Evolutionary conservation across 495 filamentous ascomycete species (phyloP), one percentile per base, ranked within the genome.

Genomic region (Podospora australis): DNA sequence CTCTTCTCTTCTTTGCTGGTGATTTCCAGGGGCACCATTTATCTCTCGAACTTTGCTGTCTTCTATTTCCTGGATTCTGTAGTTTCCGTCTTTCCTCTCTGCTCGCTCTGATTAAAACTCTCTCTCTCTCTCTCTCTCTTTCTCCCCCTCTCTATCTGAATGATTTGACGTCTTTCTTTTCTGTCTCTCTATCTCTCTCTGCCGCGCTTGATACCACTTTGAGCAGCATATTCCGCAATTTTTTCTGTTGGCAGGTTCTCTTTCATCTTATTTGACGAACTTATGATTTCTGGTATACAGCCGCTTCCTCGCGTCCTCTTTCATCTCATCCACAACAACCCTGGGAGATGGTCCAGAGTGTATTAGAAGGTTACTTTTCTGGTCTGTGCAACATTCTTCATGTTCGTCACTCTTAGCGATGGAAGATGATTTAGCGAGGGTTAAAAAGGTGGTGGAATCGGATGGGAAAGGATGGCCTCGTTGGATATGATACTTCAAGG

Each of bases 41-140:
- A 35, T 41, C 30, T 34, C 38, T 47, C 36, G 35, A 16, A 25
- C 3, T 56, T 54, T 56, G 56, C 58, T 51, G 56, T 54, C 36
- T 55, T 55, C 51, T 57, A 48, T 49, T 26, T 43, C 22, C n/a
- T 32, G 26, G 50, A 38, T 36, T 56, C 45, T 54, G 43, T 59
- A 48, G 41, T 57, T 43, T 55, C n/a, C 55, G 56, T 57, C 60
- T 52, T 57, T 54, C 35, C 54, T 59, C 56, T 59, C 50, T 52
- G 6, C 49, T 60, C 54, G 35, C 43, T 55, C 43, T 54, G 44
- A 35, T 54, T 34, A 54, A 56, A 56, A 54, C 21, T 67, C 44
- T 58, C 53, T 50, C 55, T 70, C 64, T 64, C 36, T 62, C 17
- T 40, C 30, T 32, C n/a, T n/a, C n/a, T n/a, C n/a, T n/a, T n/a